A percentile compares a stretch with the other conserved stretches of the same genome.
These are phyloP conservation scores for Halenospora varia DNA, from an alignment of 495 filamentous ascomycete genomes.

Conservation along the genomic window DNA sequence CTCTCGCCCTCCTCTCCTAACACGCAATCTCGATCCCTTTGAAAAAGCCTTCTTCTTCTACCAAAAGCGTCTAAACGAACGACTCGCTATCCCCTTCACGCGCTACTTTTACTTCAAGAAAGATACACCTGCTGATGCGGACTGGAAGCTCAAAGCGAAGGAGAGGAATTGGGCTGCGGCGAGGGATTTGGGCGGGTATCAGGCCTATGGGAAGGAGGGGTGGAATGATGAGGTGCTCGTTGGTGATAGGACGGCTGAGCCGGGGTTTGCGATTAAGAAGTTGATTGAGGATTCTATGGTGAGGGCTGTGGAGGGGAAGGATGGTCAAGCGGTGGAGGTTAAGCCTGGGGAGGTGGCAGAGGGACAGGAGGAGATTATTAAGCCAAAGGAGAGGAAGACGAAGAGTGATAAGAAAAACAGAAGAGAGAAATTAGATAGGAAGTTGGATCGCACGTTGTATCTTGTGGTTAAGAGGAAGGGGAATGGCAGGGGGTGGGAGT, in stretches of 20 bases:
- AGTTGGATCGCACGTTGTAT: slow-evolving; percentile 77
- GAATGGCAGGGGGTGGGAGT: slow-evolving; percentile 68
- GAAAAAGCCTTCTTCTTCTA: slow-evolving; percentile 94
- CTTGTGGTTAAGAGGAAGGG: slow-evolving; percentile 67
- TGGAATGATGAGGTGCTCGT: slow-evolving; percentile 95
- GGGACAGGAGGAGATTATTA: slow-evolving; percentile 65
- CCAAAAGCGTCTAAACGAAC: slow-evolving; percentile 94
- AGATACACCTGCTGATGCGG: slow-evolving; percentile 75
- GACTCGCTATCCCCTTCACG: slow-evolving; percentile 81
- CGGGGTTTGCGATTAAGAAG: slow-evolving; percentile 7
- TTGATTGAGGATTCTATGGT: slow-evolving; percentile 19
- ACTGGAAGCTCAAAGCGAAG: slow-evolving; percentile 84
- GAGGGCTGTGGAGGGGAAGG: slow-evolving; percentile 18
- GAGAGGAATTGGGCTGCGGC: slow-evolving; percentile 66
- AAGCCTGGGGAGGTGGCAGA: slow-evolving; percentile 34
- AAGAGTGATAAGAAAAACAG: slow-evolving; percentile 78
- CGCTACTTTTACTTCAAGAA: slow-evolving; percentile 95
- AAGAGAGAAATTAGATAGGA: slow-evolving; percentile 68
- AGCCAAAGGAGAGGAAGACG: slow-evolving; percentile 65
- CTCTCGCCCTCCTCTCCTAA: slow-evolving; percentile 82
- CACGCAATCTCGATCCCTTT: slow-evolving; percentile 77
- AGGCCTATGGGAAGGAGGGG: slow-evolving; percentile 64
- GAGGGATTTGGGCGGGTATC: slow-evolving; percentile 82
- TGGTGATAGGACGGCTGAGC: slow-evolving; percentile 43
- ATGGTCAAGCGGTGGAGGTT: slow-evolving; percentile 3